phyloP scores from a whole-genome alignment of 2,329 filamentous ascomycete species.

The Calonectria crousiana region DNA sequence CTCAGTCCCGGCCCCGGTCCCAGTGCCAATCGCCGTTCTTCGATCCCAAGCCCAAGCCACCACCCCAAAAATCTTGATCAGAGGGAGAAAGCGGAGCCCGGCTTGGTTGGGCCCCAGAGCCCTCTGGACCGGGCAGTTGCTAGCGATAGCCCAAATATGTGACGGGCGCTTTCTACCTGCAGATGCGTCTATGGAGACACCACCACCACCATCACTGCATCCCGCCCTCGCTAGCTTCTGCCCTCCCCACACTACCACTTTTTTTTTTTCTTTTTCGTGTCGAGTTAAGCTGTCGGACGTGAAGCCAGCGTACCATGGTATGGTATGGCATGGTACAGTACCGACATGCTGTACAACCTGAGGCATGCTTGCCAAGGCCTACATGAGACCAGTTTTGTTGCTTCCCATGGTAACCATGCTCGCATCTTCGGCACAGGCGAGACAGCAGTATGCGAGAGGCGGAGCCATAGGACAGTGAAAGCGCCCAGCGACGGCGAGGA shows the following conservation, averaged over 20 bases:
- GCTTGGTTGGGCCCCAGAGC: neutral
- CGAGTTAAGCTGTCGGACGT: neutral
- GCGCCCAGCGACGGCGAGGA: neutral
- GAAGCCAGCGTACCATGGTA: neutral
- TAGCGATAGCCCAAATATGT: neutral
- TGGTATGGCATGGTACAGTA: neutral
- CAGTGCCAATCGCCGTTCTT: neutral
- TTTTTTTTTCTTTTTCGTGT: neutral
- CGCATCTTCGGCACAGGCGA: neutral
- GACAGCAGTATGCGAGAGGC: neutral
- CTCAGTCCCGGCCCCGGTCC: neutral
- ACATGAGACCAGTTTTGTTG: neutral
- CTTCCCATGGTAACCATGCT: neutral
- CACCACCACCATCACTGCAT: neutral
- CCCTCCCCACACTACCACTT: neutral
- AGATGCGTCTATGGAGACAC: neutral
- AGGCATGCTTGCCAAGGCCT: neutral
- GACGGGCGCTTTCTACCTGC: neutral
- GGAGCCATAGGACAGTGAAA: neutral
- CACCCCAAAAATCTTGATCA: neutral
- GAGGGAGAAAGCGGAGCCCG: neutral
- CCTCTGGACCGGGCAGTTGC: neutral
- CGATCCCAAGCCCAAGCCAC: neutral
- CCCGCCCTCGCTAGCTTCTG: neutral
- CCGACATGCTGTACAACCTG: neutral